Conservation (phyloP, 2,329 filamentous ascomycete species). For the Cladosporium sp. region DNA sequence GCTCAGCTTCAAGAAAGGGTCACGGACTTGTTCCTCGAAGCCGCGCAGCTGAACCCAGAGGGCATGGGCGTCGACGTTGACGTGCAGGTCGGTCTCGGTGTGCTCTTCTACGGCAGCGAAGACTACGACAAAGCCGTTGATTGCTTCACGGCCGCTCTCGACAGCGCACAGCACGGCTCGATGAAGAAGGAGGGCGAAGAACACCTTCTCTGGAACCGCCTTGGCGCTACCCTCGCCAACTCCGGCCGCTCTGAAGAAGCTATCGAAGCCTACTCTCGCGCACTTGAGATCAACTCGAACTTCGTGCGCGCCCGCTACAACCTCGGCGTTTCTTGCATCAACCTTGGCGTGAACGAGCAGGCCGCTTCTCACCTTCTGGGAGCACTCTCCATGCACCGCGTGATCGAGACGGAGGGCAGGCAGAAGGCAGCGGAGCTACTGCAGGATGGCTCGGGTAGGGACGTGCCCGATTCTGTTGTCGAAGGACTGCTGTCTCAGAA, state of each 20-base stretch:
- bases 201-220: conserved; percentile 93
- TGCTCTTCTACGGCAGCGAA: conserved; percentile 95
- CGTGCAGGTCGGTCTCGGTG: conserved; percentile 92
- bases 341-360: conserved; percentile 90
- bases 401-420: conserved; percentile 77
- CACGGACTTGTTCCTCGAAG: conserved; percentile 82
- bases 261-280: conserved; percentile 92
- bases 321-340: conserved; percentile 92
- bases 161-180: conserved; percentile 73
- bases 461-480: conserved; percentile 64
- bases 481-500: conserved; percentile 91
- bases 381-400: conserved; percentile 90
- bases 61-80: conserved; percentile 97
- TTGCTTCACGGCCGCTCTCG: conserved; percentile 89
- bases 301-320: conserved; percentile 97
- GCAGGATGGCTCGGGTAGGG: conserved; percentile 45
- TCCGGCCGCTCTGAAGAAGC: conserved; percentile 89
- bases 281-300: conserved; percentile 82
- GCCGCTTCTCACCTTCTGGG: conserved; percentile 89
- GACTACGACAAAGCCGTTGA: conserved; percentile 98
- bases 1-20: conserved; percentile 84
- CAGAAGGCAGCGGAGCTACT: conserved; percentile 80
- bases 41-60: conserved; percentile 83
- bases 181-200: conserved; percentile 81
- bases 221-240: conserved; percentile 93